A percentile compares a stretch with the other conserved stretches of the same genome.
Conservation (phyloP, 352 stramenopile species). For the Phytophthora hybrid region DNA sequence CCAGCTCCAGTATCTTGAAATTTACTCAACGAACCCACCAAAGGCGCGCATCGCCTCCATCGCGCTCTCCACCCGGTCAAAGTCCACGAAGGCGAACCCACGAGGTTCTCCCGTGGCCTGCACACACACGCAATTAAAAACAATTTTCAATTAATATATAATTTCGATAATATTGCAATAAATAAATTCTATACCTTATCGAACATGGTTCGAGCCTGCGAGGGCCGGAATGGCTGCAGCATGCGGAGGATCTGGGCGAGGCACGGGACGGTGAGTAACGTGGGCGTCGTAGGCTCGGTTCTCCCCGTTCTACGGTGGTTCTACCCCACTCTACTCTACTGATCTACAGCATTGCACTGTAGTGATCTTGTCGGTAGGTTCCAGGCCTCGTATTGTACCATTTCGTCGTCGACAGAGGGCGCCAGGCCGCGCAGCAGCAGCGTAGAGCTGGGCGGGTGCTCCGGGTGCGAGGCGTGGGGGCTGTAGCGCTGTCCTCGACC, state of each 20-base stretch:
- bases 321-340: slow-evolving; percentile 11
- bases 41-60: slow-evolving; percentile 65
- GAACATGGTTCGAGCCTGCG: slow-evolving; percentile 61
- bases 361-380: no score
- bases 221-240: slow-evolving; percentile 61
- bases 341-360: not conserved
- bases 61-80: slow-evolving; percentile 64
- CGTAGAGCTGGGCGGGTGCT: slow-evolving; percentile 59
- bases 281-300: not conserved
- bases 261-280: slow-evolving; percentile 32
- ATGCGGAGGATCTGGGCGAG: slow-evolving; percentile 62
- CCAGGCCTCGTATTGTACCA: slow-evolving; percentile 51
- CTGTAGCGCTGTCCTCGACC: slow-evolving; percentile 20
- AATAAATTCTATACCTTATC: slow-evolving; percentile 56
- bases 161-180: not conserved
- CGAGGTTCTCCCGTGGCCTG: slow-evolving; percentile 67
- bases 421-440: slow-evolving; percentile 70
- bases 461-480: slow-evolving; percentile 4
- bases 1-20: not conserved
- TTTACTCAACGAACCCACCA: slow-evolving; percentile 39
- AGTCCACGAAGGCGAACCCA: slow-evolving; percentile 86
- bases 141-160: not conserved
- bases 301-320: slow-evolving; percentile 14
- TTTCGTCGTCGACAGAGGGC: slow-evolving; percentile 64
- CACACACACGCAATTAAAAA: not conserved